A percentile compares a stretch with the other conserved stretches of the same genome.
phyloP scores from a whole-genome alignment of 2,329 filamentous ascomycete genomes.

The Colletotrichum sp. region DNA sequence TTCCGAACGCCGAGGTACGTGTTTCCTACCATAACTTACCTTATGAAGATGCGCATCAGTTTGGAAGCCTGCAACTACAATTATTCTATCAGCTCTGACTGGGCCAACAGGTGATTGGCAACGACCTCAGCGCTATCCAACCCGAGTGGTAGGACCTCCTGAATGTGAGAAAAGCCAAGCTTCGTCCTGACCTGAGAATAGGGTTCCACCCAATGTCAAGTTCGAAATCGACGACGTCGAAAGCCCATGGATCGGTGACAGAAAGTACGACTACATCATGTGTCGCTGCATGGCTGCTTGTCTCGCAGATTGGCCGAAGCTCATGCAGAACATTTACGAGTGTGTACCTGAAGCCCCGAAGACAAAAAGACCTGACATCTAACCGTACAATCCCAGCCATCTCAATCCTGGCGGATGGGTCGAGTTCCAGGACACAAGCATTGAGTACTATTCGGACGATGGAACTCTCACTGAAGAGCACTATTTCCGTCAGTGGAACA shows the following conservation, averaged over 20 bases:
- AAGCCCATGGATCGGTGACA: constrained; percentile 26
- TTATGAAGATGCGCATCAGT: too few species aligned
- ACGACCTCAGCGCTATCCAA: constrained; percentile 34
- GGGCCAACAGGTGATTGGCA: constrained; percentile 27
- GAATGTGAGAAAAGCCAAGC: not conserved
- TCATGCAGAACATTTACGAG: constrained; percentile 27
- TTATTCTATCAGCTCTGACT: constrained; percentile 33
- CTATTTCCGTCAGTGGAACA: constrained; percentile 24
- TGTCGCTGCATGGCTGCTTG: constrained; percentile 34
- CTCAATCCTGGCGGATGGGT: constrained; percentile 23
- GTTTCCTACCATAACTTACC: not conserved
- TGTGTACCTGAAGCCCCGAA: not conserved
- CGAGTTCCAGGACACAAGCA: constrained; percentile 25
- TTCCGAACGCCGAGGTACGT: not conserved
- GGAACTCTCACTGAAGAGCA: constrained; percentile 26
- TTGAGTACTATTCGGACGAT: constrained; percentile 30
- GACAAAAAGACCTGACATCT: not conserved
- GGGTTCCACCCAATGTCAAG: constrained; percentile 36
- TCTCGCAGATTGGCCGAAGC: constrained; percentile 34
- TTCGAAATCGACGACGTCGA: constrained; percentile 42
- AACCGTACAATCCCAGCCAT: constrained; percentile 24
- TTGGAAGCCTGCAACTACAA: not conserved
- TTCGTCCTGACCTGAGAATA: not conserved
- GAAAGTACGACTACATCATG: constrained; percentile 40
- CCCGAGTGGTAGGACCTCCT: constrained; percentile 24